These are phyloP conservation scores for Leptodermis oblonga DNA, from an alignment of 257 asterid genomes.

Conservation along the genomic window DNA sequence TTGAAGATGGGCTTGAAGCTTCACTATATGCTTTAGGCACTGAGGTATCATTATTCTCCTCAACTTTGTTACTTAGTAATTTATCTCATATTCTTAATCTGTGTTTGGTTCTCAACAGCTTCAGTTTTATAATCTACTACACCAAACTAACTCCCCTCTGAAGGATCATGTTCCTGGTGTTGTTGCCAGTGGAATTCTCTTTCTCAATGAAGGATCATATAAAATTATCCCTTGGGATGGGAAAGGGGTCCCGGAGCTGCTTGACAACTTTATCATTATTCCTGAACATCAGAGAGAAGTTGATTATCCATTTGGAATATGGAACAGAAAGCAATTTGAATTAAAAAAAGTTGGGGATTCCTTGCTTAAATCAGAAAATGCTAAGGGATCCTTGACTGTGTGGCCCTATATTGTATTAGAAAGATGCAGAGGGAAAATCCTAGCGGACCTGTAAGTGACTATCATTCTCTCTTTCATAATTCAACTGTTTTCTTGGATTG, in stretches of 20 bases:
- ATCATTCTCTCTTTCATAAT: neutral
- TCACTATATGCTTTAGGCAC: slow-evolving; percentile 88
- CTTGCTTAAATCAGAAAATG: slow-evolving; percentile 30
- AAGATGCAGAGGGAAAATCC: slow-evolving; percentile 84
- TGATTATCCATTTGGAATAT: slow-evolving; percentile 84
- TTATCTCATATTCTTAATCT: slow-evolving; percentile 15
- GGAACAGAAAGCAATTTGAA: slow-evolving; percentile 65
- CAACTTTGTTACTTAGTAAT: slow-evolving; percentile 6
- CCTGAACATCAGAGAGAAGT: slow-evolving; percentile 33
- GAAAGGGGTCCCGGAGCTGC: slow-evolving; percentile 58
- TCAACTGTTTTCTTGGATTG: neutral
- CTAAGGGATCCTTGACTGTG: slow-evolving; percentile 39
- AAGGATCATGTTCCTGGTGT: slow-evolving; percentile 71
- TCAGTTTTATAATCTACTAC: slow-evolving; percentile 63
- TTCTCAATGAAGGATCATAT: slow-evolving; percentile 57
- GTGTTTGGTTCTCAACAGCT: slow-evolving; percentile 44
- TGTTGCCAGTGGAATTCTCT: slow-evolving; percentile 79
- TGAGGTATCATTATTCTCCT: slow-evolving; percentile 51
- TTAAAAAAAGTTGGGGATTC: slow-evolving; percentile 50
- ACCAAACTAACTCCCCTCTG: slow-evolving; percentile 53
- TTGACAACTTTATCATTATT: slow-evolving; percentile 35
- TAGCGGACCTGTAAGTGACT: slow-evolving; percentile 75
- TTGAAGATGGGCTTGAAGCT: slow-evolving; percentile 82
- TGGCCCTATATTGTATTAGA: slow-evolving; percentile 87
- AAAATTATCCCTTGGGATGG: slow-evolving; percentile 79